phyloP scores from a whole-genome alignment of 1,284 basidiomycete genomes.

The Sporisorium scitamineum region DNA sequence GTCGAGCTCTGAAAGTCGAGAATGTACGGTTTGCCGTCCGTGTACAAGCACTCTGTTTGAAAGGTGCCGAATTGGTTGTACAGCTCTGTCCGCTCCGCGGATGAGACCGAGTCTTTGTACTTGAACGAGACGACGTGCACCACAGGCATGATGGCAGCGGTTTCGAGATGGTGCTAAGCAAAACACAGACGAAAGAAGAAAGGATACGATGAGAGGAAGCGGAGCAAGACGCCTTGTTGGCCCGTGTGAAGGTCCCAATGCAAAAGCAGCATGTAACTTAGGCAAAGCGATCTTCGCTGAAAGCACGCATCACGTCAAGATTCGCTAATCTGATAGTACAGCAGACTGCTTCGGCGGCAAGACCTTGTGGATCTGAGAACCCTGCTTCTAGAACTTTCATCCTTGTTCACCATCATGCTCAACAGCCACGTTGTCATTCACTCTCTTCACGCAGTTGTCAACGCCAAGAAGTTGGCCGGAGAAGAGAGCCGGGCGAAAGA shows the following conservation, averaged over 20 bases:
- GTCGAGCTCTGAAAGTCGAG: slow-evolving; percentile 46
- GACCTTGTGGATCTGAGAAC: too few relatives aligned
- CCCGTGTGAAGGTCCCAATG: slow-evolving; percentile 4
- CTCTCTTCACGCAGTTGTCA: too few relatives aligned
- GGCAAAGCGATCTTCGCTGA: too few relatives aligned
- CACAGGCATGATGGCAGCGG: slow-evolving; percentile 32
- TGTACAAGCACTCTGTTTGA: slow-evolving; percentile 16
- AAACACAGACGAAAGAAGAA: neutral
- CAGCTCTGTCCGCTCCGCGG: slow-evolving; percentile 22
- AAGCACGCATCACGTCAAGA: too few relatives aligned
- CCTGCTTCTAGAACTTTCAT: too few relatives aligned
- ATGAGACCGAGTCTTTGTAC: slow-evolving; percentile 32
- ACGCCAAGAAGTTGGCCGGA: too few relatives aligned
- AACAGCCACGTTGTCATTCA: too few relatives aligned
- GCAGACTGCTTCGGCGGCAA: too few relatives aligned
- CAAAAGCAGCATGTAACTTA: too few relatives aligned
- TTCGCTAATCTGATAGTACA: too few relatives aligned
- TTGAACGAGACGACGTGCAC: slow-evolving; percentile 55
- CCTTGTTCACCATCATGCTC: too few relatives aligned
- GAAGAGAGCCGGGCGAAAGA: too few relatives aligned
- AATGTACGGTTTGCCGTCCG: slow-evolving; percentile 45
- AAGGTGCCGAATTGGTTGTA: slow-evolving; percentile 39
- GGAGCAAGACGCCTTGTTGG: neutral
- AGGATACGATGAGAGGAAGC: neutral
- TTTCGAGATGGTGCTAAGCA: neutral